phyloP scores from a whole-genome alignment of 192 early-diverging fungal genomes.

The Gigaspora rosea region DNA sequence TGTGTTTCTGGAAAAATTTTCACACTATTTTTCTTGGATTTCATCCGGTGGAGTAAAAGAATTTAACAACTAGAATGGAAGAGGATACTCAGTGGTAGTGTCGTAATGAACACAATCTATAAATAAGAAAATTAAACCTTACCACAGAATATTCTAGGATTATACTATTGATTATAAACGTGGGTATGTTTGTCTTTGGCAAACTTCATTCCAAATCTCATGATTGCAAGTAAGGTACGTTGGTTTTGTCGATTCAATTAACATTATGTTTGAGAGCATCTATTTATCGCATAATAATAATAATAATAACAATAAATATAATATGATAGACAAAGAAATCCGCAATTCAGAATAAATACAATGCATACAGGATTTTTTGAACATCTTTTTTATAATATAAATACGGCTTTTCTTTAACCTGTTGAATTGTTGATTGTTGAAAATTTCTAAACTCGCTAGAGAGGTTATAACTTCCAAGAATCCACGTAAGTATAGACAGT shows the following conservation, averaged over 20 bases:
- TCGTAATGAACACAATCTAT: conserved; percentile 16
- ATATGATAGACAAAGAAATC: conserved; percentile 9
- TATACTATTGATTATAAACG: background rate
- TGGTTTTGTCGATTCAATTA: conserved; percentile 20
- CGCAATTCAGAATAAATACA: background rate
- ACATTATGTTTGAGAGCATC: conserved; percentile 28
- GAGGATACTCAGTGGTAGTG: background rate
- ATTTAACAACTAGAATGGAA: conserved; percentile 26
- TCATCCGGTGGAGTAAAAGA: conserved; percentile 12
- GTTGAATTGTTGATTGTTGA: conserved; percentile 8
- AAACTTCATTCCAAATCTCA: conserved; percentile 11
- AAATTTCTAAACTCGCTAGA: conserved; percentile 21
- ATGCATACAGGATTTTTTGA: conserved; percentile 23
- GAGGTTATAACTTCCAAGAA: conserved; percentile 19
- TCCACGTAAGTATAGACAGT: conserved; percentile 24
- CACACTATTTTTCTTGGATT: conserved; percentile 14
- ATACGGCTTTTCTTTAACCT: conserved; percentile 17
- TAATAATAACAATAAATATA: conserved; percentile 25
- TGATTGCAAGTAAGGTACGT: conserved; percentile 8
- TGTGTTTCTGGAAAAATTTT: conserved; percentile 16
- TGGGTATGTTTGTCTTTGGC: conserved; percentile 10
- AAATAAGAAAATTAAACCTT: conserved; percentile 30
- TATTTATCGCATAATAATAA: conserved; percentile 13
- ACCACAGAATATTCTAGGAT: conserved; percentile 19
- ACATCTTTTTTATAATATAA: conserved; percentile 10